A percentile compares a stretch with the other conserved stretches of the same genome.
These are phyloP conservation scores for Spongospora subterranea DNA, from an alignment of 208 protist species.

Conservation along the genomic window DNA sequence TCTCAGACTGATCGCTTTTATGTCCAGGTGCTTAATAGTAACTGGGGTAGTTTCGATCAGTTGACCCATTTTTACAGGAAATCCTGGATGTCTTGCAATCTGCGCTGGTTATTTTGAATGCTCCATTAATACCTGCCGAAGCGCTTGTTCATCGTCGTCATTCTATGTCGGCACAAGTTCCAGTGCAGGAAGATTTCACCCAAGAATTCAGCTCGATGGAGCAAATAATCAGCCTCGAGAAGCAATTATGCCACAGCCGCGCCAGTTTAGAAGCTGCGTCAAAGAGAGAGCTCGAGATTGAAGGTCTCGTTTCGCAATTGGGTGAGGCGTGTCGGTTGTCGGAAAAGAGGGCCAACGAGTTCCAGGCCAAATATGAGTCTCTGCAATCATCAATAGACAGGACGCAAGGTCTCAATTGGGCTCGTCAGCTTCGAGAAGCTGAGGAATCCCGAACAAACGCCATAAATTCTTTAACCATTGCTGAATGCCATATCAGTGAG, in stretches of 20 bases:
- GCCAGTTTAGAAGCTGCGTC: not conserved
- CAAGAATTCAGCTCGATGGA: not conserved
- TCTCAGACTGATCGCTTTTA: not conserved
- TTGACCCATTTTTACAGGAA: not conserved
- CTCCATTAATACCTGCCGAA: not conserved
- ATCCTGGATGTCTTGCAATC: not conserved
- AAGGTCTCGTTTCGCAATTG: not conserved
- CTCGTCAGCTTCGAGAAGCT: not conserved
- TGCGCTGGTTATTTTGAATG: not conserved
- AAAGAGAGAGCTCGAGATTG: not conserved
- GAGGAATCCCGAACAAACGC: not conserved
- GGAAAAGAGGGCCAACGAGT: constrained; percentile 21
- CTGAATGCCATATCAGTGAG: not conserved
- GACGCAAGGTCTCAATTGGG: not conserved
- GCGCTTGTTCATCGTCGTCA: not conserved
- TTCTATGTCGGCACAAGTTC: not conserved
- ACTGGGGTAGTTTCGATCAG: not conserved
- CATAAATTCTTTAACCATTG: not conserved
- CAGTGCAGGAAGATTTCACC: not conserved
- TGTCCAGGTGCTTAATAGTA: not conserved
- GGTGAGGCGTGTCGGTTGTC: constrained; percentile 9
- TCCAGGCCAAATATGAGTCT: constrained; percentile 24
- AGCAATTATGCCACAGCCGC: not conserved
- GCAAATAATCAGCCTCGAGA: not conserved
- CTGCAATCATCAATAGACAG: not conserved